phyloP scores from a whole-genome alignment of 1,284 basidiomycete species.

The Earliella scabrosa region DNA sequence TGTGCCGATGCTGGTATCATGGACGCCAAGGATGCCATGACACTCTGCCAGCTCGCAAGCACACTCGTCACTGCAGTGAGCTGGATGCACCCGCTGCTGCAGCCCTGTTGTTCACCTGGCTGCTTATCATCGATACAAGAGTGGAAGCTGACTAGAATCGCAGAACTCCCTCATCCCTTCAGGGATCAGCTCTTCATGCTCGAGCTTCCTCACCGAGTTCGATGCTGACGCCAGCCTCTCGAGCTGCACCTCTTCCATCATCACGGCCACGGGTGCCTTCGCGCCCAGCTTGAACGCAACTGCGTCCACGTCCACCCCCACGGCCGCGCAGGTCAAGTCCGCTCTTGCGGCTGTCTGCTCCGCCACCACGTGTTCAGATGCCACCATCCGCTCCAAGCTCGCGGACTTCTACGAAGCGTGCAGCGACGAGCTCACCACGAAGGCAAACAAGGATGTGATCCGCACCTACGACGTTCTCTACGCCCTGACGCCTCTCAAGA shows the following conservation, averaged over 20 bases:
- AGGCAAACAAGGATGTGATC: conserved; percentile 53
- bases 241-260: conserved; percentile 69
- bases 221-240: conserved; percentile 63
- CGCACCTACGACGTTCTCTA: conserved; percentile 82
- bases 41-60: no score
- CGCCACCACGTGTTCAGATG: conserved; percentile 57
- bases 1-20: no score
- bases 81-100: no score
- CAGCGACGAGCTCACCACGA: conserved; percentile 64
- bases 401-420: conserved; percentile 74
- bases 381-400: conserved; percentile 63
- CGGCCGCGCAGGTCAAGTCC: conserved; percentile 50
- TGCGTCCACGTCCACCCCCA: conserved; percentile 40
- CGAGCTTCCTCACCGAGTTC: conserved; percentile 61
- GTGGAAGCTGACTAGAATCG: background rate
- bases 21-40: no score
- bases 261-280: conserved; percentile 64
- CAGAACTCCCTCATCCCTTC: conserved; percentile 63
- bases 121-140: background rate
- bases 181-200: conserved; percentile 63
- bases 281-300: conserved; percentile 46
- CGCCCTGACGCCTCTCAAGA: conserved; percentile 63
- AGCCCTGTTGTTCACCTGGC: background rate
- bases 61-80: no score
- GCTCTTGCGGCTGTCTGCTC: conserved; percentile 67